Base-by-base conservation (phyloP, 78 protist genomes). In the Protostelium mycophagum region DNA sequence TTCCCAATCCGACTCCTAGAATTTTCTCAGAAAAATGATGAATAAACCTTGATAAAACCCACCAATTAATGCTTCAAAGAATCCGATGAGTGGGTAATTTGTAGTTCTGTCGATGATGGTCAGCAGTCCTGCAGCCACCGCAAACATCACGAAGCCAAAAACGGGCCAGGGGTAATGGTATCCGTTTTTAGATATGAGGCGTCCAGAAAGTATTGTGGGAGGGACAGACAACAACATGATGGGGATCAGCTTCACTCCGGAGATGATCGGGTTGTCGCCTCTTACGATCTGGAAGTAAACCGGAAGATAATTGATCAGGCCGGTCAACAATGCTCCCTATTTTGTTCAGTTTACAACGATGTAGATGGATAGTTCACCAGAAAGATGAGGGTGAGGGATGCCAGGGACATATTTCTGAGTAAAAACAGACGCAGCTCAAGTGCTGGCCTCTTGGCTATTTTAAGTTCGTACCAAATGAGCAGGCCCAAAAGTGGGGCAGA, bases 1-100 rank as follows among this genome's bases (percentile, higher is more conserved):
- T 37, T 36, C 95, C 95, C 84, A 93, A 89, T 36, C 95, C 95
- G 35, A 73, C n/a, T 31, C 95, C 95, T n/a, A n/a, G n/a, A n/a
- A n/a, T n/a, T 51, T 51, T 51, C 16, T 51, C 73, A 5, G 16
- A 25, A 16, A 51, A 16, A 25, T 16, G 16, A 51, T 51, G 31
- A 5, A 51, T 51, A 5, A 25, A 51, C 73, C 5, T 25, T 16
- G 73, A 25, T 51, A 16, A 25, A 51, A 16, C 5, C 16, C 73
- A 51, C 73, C 73, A 25, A 51, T 51, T 5, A 51, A 16, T 5
- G 73, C 73, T 5, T 25, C 31, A 16, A 51, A 51, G 73, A 51
- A 51, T 51, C 73, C 73, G 5, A 51, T 51, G 73, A 51, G 31
- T 5, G 73, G 73, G 16, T 51, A 51, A 16, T 5, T 16, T 16